Conservation (phyloP, 202 grass and related monocot genomes). For the Bolboschoenoplectus hybrid region DNA sequence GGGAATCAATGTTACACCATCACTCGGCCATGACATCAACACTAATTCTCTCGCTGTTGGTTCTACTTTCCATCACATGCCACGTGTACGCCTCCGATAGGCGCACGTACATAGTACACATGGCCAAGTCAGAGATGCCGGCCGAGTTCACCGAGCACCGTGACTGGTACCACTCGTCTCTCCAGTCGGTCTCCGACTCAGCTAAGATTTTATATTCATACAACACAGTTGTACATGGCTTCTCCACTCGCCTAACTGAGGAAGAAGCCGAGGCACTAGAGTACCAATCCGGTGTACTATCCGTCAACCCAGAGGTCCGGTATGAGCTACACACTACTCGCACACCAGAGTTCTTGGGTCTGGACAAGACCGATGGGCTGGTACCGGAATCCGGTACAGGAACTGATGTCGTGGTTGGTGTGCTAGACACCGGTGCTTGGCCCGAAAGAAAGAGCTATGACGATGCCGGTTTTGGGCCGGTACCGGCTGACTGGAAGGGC, state of each 20-base stretch:
- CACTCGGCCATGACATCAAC: slow-evolving; percentile 24
- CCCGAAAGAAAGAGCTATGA: slow-evolving; percentile 79
- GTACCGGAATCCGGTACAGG: slow-evolving; percentile 53
- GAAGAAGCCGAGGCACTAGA: slow-evolving; percentile 54
- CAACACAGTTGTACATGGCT: slow-evolving; percentile 76
- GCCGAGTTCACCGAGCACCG: slow-evolving; percentile 53
- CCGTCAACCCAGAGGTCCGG: slow-evolving; percentile 61
- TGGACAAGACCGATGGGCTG: slow-evolving; percentile 43
- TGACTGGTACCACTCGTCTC: slow-evolving; percentile 82
- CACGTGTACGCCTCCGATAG: slow-evolving; percentile 29
- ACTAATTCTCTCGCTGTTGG: slow-evolving; percentile 28
- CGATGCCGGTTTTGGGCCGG: slow-evolving; percentile 53
- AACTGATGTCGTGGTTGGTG: slow-evolving; percentile 71
- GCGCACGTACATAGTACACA: slow-evolving; percentile 81
- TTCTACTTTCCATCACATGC: slow-evolving; percentile 24
- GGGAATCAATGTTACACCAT: not conserved
- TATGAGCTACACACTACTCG: slow-evolving; percentile 88
- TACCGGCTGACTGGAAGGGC: slow-evolving; percentile 68
- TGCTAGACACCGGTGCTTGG: slow-evolving; percentile 79
- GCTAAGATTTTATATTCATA: slow-evolving; percentile 76
- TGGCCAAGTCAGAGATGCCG: slow-evolving; percentile 77
- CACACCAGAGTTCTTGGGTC: slow-evolving; percentile 78
- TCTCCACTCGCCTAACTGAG: slow-evolving; percentile 67
- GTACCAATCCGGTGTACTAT: slow-evolving; percentile 47
- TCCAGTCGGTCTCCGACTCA: slow-evolving; percentile 54